Evolutionary conservation across 202 grass and related monocot genomes (phyloP).

Genomic region (Brachypodium distachyon): DNA sequence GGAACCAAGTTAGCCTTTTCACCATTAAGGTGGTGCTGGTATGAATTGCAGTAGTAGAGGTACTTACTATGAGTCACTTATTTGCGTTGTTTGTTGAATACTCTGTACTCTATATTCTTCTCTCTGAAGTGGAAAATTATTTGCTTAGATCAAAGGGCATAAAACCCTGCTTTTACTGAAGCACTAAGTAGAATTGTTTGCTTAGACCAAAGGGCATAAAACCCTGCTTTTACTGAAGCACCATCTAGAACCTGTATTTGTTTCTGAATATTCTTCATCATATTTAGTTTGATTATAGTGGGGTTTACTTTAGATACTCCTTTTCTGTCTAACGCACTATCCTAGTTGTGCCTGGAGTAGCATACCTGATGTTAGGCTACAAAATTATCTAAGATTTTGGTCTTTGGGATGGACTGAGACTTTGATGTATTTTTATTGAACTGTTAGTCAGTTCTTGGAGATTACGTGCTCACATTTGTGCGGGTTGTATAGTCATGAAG

Average conservation of each 20-base stretch:
- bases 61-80: background rate
- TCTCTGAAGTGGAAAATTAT: background rate
- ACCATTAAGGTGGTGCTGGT: background rate
- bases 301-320: background rate
- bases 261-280: background rate
- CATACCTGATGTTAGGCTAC: background rate
- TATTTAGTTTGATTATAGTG: background rate
- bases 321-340: background rate
- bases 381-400: background rate
- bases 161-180: too few species aligned
- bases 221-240: background rate
- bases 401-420: background rate
- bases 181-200: too few species aligned
- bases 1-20: background rate
- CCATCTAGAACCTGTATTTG: too few species aligned
- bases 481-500: background rate
- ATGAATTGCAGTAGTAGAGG: background rate
- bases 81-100: background rate
- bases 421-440: background rate
- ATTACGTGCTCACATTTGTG: background rate
- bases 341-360: background rate
- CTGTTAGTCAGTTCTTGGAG: background rate
- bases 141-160: too few species aligned
- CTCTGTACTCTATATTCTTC: background rate
- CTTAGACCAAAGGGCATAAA: background rate